These are phyloP conservation scores for Boletus smithii DNA, from an alignment of 1,284 basidiomycete species.

Conservation along the genomic window DNA sequence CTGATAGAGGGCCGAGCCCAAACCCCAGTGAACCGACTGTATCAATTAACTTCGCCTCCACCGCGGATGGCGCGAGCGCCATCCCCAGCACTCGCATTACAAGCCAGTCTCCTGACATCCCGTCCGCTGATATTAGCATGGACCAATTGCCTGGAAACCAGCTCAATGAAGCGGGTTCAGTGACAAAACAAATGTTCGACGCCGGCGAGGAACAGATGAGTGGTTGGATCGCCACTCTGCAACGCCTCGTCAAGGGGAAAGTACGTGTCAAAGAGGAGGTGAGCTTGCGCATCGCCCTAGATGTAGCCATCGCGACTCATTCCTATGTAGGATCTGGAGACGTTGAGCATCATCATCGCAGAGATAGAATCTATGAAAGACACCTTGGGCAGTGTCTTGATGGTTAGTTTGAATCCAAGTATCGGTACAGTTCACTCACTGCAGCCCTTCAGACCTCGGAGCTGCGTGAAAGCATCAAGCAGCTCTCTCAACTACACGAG, in stretches of 20 bases:
- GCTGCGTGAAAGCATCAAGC: constrained; percentile 19
- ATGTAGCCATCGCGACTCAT: not conserved
- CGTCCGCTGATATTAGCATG: not conserved
- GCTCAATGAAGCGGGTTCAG: not conserved
- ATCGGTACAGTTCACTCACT: not conserved
- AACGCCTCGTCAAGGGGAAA: constrained; percentile 34
- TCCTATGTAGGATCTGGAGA: constrained; percentile 21
- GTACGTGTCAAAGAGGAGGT: constrained; percentile 27
- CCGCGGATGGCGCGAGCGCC: not conserved
- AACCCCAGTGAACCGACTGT: constrained; percentile 6
- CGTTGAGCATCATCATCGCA: constrained; percentile 27
- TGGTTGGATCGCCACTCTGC: constrained; percentile 20
- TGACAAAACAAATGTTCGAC: not conserved
- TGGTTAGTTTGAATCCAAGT: constrained; percentile 17
- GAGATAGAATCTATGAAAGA: constrained; percentile 30
- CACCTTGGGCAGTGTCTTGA: constrained; percentile 3
- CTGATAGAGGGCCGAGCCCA: constrained; percentile 5
- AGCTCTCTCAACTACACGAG: constrained; percentile 27
- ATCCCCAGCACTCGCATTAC: constrained; percentile 22
- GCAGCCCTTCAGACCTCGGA: constrained; percentile 13
- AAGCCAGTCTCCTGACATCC: constrained; percentile 17
- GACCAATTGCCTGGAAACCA: not conserved
- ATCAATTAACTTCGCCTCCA: constrained; percentile 7
- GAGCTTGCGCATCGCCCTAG: not conserved
- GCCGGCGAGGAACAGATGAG: constrained; percentile 12